These are phyloP conservation scores for Triticum turgidum DNA, from an alignment of 176 grass and related monocot genomes.

Conservation along the genomic window DNA sequence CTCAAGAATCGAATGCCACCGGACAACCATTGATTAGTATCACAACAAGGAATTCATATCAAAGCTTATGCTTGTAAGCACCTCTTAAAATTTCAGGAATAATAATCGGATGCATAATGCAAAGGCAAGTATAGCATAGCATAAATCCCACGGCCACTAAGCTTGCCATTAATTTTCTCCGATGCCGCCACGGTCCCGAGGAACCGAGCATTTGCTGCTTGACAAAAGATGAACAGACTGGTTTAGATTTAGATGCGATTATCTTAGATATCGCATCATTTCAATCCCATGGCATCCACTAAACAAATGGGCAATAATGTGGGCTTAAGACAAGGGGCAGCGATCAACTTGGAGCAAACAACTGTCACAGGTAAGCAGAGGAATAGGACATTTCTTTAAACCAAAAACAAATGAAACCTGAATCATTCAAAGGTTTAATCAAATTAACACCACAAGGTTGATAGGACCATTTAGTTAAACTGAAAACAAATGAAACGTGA, in stretches of 20 bases:
- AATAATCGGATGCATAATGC: conserved; percentile 32
- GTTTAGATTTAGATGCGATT: conserved; percentile 37
- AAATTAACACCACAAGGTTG: background rate
- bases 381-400: background rate
- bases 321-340: conserved; percentile 5
- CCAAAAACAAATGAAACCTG: background rate
- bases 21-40: background rate
- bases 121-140: conserved; percentile 27
- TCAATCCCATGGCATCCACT: conserved; percentile 1
- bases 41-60: background rate
- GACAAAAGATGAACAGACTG: conserved; percentile 12
- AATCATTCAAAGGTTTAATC: background rate
- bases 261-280: conserved; percentile 20
- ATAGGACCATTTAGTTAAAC: background rate
- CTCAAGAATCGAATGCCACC: background rate
- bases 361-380: conserved; percentile 23
- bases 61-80: conserved; percentile 5
- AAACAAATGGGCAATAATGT: background rate
- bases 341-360: conserved; percentile 12
- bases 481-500: too few relatives aligned
- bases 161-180: background rate
- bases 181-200: conserved; percentile 10
- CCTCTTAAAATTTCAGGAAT: conserved; percentile 36
- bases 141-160: conserved; percentile 42
- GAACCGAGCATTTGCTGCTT: conserved; percentile 28